phyloP scores from a whole-genome alignment of 306 rosid species.

The Hippophae rhamnoides region DNA sequence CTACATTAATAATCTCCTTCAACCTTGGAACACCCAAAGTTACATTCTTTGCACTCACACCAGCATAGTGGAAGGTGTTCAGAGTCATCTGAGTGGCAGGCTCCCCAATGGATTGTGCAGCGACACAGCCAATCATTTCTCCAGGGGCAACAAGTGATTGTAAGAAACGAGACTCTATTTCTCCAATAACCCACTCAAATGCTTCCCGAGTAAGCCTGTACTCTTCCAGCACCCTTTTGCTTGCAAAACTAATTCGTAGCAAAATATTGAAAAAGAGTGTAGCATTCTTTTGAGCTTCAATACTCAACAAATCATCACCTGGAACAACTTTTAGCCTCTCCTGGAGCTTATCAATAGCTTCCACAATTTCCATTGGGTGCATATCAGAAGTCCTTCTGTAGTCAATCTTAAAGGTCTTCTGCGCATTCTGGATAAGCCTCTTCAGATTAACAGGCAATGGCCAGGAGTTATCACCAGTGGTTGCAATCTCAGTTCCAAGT shows the following conservation, averaged over 20 bases:
- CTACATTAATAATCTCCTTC: constrained; percentile 96
- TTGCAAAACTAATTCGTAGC: constrained; percentile 92
- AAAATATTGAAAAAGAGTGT: constrained; percentile 79
- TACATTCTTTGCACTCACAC: constrained; percentile 99
- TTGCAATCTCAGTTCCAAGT: constrained; percentile 79
- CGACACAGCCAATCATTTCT: constrained; percentile 98
- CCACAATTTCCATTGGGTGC: constrained; percentile 99
- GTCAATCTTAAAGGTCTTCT: constrained; percentile 88
- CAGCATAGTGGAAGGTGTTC: constrained; percentile 98
- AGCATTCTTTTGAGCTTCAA: constrained; percentile 95
- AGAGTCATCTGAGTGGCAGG: constrained; percentile 99
- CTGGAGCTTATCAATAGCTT: constrained; percentile 97
- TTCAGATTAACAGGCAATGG: constrained; percentile 92
- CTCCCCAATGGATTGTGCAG: constrained; percentile 97
- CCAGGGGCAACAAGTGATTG: constrained; percentile 98
- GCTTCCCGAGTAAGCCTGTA: constrained; percentile 98
- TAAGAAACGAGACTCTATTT: constrained; percentile 88
- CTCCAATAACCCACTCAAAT: constrained; percentile 96
- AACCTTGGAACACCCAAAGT: constrained; percentile 97
- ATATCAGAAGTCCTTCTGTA: constrained; percentile 90
- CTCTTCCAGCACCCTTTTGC: constrained; percentile 94
- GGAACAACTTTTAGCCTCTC: constrained; percentile 96
- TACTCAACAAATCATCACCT: constrained; percentile 86
- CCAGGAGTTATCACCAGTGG: constrained; percentile 80
- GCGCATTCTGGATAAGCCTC: constrained; percentile 99